These are phyloP conservation scores for Entomortierella lignicola DNA, from an alignment of 192 early-diverging fungal genomes.

Conservation along the genomic window DNA sequence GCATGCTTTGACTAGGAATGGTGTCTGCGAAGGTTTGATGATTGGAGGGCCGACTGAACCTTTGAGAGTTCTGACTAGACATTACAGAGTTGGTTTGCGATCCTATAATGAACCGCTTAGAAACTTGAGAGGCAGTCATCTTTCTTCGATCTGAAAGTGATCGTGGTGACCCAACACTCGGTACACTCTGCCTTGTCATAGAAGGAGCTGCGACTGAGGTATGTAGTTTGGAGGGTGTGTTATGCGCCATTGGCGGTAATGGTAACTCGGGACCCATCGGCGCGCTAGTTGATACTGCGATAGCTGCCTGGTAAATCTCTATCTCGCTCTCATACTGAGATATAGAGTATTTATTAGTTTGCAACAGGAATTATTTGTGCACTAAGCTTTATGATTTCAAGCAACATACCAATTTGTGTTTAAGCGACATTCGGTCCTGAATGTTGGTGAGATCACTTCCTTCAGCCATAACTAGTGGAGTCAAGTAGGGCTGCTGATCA, in stretches of 20 bases:
- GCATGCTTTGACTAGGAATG: neutral
- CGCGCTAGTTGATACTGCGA: too few species aligned
- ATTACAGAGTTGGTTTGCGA: neutral
- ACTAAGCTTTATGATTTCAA: neutral
- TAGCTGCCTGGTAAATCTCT: neutral
- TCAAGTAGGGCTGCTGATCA: neutral
- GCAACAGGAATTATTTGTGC: neutral
- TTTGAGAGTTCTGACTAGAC: neutral
- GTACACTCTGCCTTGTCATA: neutral
- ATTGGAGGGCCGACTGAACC: neutral
- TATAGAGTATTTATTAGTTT: neutral
- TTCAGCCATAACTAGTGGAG: too few species aligned
- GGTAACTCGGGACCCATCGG: too few species aligned
- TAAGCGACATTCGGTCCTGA: neutral
- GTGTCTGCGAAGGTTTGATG: neutral
- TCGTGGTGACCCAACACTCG: neutral
- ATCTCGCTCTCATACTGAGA: constrained; percentile 1
- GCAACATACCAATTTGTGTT: constrained; percentile 16
- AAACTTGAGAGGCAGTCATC: constrained; percentile 1
- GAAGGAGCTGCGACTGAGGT: neutral
- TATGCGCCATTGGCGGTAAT: neutral
- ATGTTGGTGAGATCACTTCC: neutral
- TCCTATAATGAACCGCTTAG: neutral
- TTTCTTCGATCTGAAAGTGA: constrained; percentile 8
- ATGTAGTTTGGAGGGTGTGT: neutral